These are phyloP conservation scores for Isabelozyma pseudorhagii DNA, from an alignment of 805 yeast genomes.

Conservation along the genomic window DNA sequence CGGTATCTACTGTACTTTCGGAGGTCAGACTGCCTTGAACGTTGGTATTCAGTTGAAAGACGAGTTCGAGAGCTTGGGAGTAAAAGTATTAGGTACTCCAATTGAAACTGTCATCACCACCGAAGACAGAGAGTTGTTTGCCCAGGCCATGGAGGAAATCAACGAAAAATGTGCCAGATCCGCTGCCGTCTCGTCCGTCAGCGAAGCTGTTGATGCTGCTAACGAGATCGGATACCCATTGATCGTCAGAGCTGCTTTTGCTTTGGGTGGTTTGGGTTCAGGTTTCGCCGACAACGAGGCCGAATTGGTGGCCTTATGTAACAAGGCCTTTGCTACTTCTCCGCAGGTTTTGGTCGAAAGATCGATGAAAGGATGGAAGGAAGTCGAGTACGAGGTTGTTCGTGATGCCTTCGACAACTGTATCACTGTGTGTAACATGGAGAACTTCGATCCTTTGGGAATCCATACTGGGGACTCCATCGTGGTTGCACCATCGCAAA, in stretches of 20 bases:
- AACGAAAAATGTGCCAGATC: constrained; percentile 95
- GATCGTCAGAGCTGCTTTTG: constrained; percentile 95
- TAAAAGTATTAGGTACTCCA: constrained; percentile 93
- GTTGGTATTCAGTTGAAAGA: constrained; percentile 96
- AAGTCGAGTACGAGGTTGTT: constrained; percentile 97
- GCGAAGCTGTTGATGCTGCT: constrained; percentile 84
- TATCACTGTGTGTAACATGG: constrained; percentile 99
- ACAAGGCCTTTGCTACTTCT: constrained; percentile 89
- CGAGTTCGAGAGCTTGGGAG: constrained; percentile 89
- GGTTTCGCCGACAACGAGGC: constrained; percentile 91
- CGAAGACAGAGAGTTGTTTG: constrained; percentile 95
- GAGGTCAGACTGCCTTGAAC: constrained; percentile 97
- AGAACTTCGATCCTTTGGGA: constrained; percentile 97
- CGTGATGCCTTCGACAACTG: constrained; percentile 97
- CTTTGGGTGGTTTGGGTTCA: constrained; percentile 96
- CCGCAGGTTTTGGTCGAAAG: constrained; percentile 95
- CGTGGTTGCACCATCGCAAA: constrained; percentile 98
- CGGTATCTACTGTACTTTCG: constrained; percentile 94
- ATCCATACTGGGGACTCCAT: constrained; percentile 99
- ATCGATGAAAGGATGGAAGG: constrained; percentile 99
- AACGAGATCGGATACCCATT: constrained; percentile 89
- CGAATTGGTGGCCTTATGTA: constrained; percentile 80
- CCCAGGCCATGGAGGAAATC: constrained; percentile 92
- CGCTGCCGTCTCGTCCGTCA: constrained; percentile 73
- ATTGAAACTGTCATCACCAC: constrained; percentile 95